Conservation (phyloP, 2,329 filamentous ascomycete genomes). For the Pyricularia pennisetigena region DNA sequence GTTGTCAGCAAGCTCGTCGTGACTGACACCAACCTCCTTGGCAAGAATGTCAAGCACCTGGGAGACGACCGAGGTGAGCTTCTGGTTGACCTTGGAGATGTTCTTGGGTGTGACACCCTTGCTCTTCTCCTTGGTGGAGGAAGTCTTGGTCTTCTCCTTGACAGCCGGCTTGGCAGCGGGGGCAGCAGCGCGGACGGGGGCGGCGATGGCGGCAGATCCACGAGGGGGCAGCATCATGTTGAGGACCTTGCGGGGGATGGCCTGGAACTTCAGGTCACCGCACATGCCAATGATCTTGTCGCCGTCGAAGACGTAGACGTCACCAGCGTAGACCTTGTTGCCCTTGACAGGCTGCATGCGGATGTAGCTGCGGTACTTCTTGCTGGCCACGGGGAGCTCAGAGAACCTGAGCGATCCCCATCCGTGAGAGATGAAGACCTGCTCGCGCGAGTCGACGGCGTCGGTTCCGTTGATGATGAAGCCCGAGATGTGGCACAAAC, state of each 20-base stretch:
- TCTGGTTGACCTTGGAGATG: slow-evolving; percentile 39
- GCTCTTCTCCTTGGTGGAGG: slow-evolving; percentile 21
- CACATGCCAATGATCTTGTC: slow-evolving; percentile 36
- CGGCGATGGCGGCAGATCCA: slow-evolving; percentile 27
- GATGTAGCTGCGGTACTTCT: slow-evolving; percentile 46
- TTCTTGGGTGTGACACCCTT: slow-evolving; percentile 35
- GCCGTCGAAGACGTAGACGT: slow-evolving; percentile 44
- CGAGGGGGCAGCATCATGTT: slow-evolving; percentile 57
- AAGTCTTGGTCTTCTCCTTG: slow-evolving; percentile 18
- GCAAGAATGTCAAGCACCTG: slow-evolving; percentile 44
- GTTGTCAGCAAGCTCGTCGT: slow-evolving; percentile 45
- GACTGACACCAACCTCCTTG: slow-evolving; percentile 43
- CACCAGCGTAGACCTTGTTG: slow-evolving; percentile 40
- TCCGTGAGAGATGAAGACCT: slow-evolving; percentile 50
- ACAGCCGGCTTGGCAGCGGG: slow-evolving; percentile 18
- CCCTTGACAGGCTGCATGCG: slow-evolving; percentile 45
- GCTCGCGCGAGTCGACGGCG: slow-evolving; percentile 40
- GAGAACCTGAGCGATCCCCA: slow-evolving; percentile 44
- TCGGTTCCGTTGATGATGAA: slow-evolving; percentile 53
- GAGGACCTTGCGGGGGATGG: slow-evolving; percentile 55
- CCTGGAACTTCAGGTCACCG: slow-evolving; percentile 54
- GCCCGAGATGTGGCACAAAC: slow-evolving; percentile 47
- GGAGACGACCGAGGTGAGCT: slow-evolving; percentile 30
- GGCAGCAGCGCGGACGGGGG: slow-evolving; percentile 24
- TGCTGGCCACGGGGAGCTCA: slow-evolving; percentile 31